phyloP scores from a whole-genome alignment of 1,284 basidiomycete species.

The Ceratobasidium sp. region DNA sequence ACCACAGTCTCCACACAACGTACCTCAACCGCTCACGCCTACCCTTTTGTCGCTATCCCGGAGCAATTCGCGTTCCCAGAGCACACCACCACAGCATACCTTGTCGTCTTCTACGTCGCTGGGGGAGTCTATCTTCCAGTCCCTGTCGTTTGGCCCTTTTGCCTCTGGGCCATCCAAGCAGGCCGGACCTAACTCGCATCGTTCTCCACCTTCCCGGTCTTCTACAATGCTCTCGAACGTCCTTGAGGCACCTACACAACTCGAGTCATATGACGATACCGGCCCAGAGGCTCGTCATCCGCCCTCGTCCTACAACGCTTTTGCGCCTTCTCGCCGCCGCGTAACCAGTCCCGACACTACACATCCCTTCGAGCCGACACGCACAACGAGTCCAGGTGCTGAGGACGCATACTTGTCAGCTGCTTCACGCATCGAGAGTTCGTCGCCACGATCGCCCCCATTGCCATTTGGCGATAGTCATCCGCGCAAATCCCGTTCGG shows the following conservation, averaged over 20 bases:
- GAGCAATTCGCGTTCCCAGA: slow-evolving; percentile 4
- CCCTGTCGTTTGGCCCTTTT: slow-evolving; percentile 37
- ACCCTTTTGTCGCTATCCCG: slow-evolving; percentile 5
- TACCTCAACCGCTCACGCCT: slow-evolving; percentile 1
- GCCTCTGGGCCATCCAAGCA: background rate
- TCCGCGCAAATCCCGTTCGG: slow-evolving; percentile 20
- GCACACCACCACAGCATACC: slow-evolving; percentile 32
- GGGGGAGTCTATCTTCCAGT: slow-evolving; percentile 41
- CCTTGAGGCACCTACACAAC: slow-evolving; percentile 9
- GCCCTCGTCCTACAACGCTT: background rate
- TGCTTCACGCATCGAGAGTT: background rate
- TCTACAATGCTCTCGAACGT: slow-evolving; percentile 31
- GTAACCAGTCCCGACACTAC: slow-evolving; percentile 26
- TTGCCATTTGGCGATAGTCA: slow-evolving; percentile 16
- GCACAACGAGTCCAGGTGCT: background rate
- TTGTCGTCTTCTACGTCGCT: slow-evolving; percentile 5
- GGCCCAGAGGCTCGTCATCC: background rate
- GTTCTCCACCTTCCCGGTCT: background rate
- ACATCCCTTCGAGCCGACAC: background rate
- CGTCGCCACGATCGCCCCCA: slow-evolving; percentile 18
- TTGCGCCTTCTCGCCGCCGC: slow-evolving; percentile 13
- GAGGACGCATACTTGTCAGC: background rate
- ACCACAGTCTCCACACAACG: background rate
- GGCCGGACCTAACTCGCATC: background rate
- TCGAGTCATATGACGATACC: background rate